phyloP scores from a whole-genome alignment of 192 early-diverging fungal species.

The Phlyctochytrium bullatum region DNA sequence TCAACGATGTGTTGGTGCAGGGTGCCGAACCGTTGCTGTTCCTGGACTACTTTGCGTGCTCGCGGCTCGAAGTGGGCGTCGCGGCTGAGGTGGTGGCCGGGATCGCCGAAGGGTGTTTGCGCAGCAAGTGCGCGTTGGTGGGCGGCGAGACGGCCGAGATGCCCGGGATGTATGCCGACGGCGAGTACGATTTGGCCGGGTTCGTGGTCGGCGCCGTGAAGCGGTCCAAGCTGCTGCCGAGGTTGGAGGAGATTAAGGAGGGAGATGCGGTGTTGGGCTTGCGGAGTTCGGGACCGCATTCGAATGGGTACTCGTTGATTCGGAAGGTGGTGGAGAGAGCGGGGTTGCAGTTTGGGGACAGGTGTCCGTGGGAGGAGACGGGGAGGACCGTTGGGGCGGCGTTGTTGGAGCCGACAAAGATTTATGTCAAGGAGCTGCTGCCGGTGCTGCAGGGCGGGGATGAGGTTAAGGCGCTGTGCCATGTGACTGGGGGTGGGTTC shows the following conservation, averaged over 20 bases:
- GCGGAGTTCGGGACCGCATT: slow-evolving; percentile 95
- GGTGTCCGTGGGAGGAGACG: slow-evolving; percentile 79
- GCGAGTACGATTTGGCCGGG: slow-evolving; percentile 87
- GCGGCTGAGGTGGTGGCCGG: slow-evolving; percentile 88
- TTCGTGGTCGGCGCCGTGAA: slow-evolving; percentile 97
- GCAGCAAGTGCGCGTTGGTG: slow-evolving; percentile 90
- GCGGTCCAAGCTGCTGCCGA: slow-evolving; percentile 82
- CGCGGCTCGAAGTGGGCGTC: slow-evolving; percentile 89
- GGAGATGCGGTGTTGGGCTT: slow-evolving; percentile 89
- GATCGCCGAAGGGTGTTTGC: slow-evolving; percentile 88
- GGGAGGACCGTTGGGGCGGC: slow-evolving; percentile 71
- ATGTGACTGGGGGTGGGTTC: slow-evolving; percentile 99
- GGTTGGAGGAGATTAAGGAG: slow-evolving; percentile 67
- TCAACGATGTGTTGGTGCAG: slow-evolving; percentile 98
- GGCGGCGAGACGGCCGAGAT: slow-evolving; percentile 99
- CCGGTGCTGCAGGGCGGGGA: slow-evolving; percentile 69
- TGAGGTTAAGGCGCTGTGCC: slow-evolving; percentile 90
- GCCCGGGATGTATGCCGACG: slow-evolving; percentile 89
- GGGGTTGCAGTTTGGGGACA: slow-evolving; percentile 69
- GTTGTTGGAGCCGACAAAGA: slow-evolving; percentile 88
- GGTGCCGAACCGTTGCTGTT: slow-evolving; percentile 99
- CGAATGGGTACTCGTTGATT: slow-evolving; percentile 98
- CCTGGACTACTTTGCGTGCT: slow-evolving; percentile 97
- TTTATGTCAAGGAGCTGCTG: slow-evolving; percentile 92
- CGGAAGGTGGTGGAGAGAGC: slow-evolving; percentile 75